These are phyloP conservation scores for Fraxinus nigra DNA, from an alignment of 305 asterid genomes.

Conservation along the genomic window DNA sequence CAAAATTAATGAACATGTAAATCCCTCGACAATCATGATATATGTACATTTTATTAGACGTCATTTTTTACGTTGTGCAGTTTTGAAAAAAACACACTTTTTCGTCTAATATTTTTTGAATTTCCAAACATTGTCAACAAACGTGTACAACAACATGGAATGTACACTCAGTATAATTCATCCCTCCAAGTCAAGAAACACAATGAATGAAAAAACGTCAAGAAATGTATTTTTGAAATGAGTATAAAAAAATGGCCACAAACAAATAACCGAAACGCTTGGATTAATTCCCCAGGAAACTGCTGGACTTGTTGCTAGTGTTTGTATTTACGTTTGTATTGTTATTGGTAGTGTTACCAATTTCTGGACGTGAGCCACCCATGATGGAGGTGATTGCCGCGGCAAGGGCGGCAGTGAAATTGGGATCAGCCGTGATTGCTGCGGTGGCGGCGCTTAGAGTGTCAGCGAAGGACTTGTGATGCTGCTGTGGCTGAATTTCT, in stretches of 20 bases:
- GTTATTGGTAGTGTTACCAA: constrained; percentile 2
- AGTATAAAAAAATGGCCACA: not conserved
- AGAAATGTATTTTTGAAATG: not conserved
- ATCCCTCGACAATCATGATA: no score
- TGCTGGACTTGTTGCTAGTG: constrained; percentile 26
- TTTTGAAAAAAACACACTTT: no score
- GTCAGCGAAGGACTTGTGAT: constrained; percentile 45
- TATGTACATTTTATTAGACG: no score
- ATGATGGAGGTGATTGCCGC: constrained; percentile 79
- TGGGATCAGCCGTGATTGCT: constrained; percentile 49
- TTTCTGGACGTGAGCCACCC: constrained; percentile 39
- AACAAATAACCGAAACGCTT: not conserved
- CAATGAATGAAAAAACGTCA: not conserved
- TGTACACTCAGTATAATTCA: no score
- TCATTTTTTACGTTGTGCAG: no score
- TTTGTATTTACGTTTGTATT: constrained; percentile 17
- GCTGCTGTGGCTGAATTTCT: constrained; percentile 20
- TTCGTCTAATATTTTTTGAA: no score
- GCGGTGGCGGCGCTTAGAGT: constrained; percentile 73
- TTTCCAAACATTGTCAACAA: no score
- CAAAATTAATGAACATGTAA: constrained; percentile 36
- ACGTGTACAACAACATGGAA: no score
- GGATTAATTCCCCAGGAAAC: constrained; percentile 39
- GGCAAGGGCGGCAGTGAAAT: constrained; percentile 51
- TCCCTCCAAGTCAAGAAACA: not conserved